Base-by-base conservation (phyloP, 192 early-diverging fungal genomes). In the Mortierella claussenii region DNA sequence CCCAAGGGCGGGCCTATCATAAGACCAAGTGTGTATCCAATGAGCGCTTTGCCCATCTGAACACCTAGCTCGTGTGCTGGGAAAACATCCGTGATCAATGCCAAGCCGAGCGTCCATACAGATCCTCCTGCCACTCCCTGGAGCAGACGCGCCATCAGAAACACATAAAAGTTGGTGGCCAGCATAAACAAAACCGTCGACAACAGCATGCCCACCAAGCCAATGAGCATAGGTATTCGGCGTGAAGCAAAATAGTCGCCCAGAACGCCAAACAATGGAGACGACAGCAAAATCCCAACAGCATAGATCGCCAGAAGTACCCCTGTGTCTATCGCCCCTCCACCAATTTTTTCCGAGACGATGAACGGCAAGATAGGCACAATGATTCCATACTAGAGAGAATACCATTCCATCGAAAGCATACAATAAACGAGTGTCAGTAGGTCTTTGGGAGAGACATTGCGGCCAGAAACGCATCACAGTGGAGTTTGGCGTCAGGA, bases 331-430 rank as follows among this genome's bases (percentile, higher is more conserved):
- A 76, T 75, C 13, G 85, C 83, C 45, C 84, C 83, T 66, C 86
- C 83, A n/a, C 81, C 64, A 42, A 88, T 68, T 55, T 81, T 76
- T 10, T 91, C 85, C 40, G 82, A 79, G 0, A 93, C 82, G 7
- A 93, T 84, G 28, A 87, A 81, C n/a, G 92, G 92, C 21, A 92
- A 73, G 45, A 89, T 87, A 5, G 92, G 92, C 8, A 93, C 86
- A 24, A 89, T 86, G n/a, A 91, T 81, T 24, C 91, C 91, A 55
- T 93, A 91, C 73, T 76, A 64, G 50, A 12, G 17, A 20, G 1
- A 15, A 48, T 20, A 32, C 5, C 20, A 10, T n/a, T 17, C n/a
- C n/a, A 55, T 11, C 13, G 13, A 55, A 23, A 34, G 15, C 0
- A 36, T 7, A 34, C 0, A 46, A 46, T 0, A 42, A 23, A 34